Percentiles rank a stretch among this genome's conserved stretches.
These are phyloP conservation scores for Ceratobasidium sp. DNA, from an alignment of 1,284 basidiomycete genomes.

Conservation along the genomic window DNA sequence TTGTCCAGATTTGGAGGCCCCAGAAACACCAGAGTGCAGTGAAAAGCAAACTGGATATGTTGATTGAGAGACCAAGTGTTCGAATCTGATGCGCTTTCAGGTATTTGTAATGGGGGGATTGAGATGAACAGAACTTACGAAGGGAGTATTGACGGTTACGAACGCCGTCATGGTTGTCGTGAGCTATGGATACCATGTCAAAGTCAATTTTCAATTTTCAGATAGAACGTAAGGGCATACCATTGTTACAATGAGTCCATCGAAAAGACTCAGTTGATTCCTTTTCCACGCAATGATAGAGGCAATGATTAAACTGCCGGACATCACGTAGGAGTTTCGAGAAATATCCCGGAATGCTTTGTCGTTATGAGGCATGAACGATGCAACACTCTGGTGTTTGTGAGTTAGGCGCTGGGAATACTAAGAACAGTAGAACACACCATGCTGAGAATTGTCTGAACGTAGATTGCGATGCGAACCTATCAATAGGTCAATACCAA, in stretches of 20 bases:
- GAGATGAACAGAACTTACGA: conserved; percentile 1
- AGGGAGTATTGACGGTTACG: conserved; percentile 19
- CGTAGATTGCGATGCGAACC: conserved; percentile 29
- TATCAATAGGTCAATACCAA: background rate
- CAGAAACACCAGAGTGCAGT: conserved; percentile 37
- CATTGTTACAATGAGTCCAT: conserved; percentile 30
- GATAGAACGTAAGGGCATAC: background rate
- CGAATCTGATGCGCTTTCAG: background rate
- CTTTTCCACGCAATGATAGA: conserved; percentile 12
- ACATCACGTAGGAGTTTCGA: conserved; percentile 29
- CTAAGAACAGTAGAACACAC: background rate
- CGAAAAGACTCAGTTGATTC: conserved; percentile 25
- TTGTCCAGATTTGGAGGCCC: conserved; percentile 35
- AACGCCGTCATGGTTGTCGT: conserved; percentile 33
- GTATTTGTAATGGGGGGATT: too few relatives aligned
- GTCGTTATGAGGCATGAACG: conserved; percentile 22
- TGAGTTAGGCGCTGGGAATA: background rate
- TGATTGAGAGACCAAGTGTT: conserved; percentile 26
- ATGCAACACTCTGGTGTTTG: conserved; percentile 3
- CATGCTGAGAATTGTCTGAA: conserved; percentile 32
- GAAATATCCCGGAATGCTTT: conserved; percentile 34
- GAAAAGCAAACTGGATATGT: conserved; percentile 36
- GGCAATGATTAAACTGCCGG: conserved; percentile 28
- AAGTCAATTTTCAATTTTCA: too few relatives aligned
- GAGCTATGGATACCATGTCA: background rate